Evolutionary conservation across 371 early-diverging fungal species (phyloP).

Genomic region (Circinella umbellata): DNA sequence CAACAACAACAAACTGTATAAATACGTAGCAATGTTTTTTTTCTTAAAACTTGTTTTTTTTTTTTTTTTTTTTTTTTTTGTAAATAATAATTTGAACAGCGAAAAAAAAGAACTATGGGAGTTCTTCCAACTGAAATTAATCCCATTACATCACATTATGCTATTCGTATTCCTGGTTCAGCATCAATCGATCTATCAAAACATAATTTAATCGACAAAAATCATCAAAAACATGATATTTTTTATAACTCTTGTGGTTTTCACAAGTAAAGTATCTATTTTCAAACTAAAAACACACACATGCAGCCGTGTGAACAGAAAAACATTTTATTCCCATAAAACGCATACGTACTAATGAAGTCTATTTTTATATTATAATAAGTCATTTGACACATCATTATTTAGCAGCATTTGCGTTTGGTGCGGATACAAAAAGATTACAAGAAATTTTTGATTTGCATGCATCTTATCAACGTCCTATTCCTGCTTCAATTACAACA

Average conservation of each 20-base stretch:
- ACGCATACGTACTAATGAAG: too few relatives aligned
- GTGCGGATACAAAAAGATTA: slow-evolving; percentile 49
- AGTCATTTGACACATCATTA: slow-evolving; percentile 61
- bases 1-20: too few relatives aligned
- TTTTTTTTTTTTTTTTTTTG: too few relatives aligned
- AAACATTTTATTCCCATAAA: too few relatives aligned
- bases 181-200: neutral
- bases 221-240: slow-evolving; percentile 39
- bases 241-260: slow-evolving; percentile 48
- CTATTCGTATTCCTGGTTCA: neutral
- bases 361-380: neutral
- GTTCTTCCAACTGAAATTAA: too few relatives aligned
- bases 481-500: slow-evolving; percentile 26
- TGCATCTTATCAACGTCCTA: slow-evolving; percentile 34
- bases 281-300: neutral
- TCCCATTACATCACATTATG: neutral
- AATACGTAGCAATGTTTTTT: too few relatives aligned
- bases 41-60: too few relatives aligned
- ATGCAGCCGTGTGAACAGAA: too few relatives aligned
- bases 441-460: slow-evolving; percentile 54
- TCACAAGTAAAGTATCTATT: slow-evolving; percentile 39
- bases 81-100: too few relatives aligned
- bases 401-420: slow-evolving; percentile 58
- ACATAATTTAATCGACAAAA: slow-evolving; percentile 28
- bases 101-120: too few relatives aligned